These are phyloP conservation scores for Eucalyptus dawsonii DNA, from an alignment of 345 rosid genomes.

Conservation along the genomic window DNA sequence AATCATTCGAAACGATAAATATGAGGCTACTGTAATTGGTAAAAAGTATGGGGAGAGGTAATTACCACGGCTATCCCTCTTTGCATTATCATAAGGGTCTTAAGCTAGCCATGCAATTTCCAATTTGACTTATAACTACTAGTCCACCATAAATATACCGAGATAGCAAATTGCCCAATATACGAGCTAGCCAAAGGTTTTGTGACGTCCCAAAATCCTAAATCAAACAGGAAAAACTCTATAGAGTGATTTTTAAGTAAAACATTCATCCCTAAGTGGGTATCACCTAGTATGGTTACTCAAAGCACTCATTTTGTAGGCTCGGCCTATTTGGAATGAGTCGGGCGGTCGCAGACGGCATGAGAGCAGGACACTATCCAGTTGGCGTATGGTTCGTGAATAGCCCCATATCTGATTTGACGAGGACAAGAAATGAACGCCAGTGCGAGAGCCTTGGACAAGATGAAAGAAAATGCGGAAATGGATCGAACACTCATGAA, in stretches of 20 bases:
- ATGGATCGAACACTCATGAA: neutral
- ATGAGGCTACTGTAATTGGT: neutral
- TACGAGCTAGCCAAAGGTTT: neutral
- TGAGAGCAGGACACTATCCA: neutral
- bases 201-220: neutral
- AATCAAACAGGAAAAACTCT: neutral
- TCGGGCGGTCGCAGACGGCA: neutral
- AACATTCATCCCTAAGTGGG: neutral
- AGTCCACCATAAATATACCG: neutral
- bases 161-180: neutral
- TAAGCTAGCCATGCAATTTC: neutral
- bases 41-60: neutral
- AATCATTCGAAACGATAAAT: neutral
- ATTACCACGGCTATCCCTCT: neutral
- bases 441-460: neutral
- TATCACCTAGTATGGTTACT: neutral
- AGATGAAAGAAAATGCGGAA: neutral
- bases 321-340: neutral
- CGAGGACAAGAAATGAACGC: neutral
- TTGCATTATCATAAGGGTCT: neutral
- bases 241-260: neutral
- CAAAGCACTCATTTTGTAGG: neutral
- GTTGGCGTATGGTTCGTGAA: neutral
- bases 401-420: neutral
- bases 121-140: neutral